Conservation (phyloP, 2,329 filamentous ascomycete genomes). For the Phialemoniopsis sp. region DNA sequence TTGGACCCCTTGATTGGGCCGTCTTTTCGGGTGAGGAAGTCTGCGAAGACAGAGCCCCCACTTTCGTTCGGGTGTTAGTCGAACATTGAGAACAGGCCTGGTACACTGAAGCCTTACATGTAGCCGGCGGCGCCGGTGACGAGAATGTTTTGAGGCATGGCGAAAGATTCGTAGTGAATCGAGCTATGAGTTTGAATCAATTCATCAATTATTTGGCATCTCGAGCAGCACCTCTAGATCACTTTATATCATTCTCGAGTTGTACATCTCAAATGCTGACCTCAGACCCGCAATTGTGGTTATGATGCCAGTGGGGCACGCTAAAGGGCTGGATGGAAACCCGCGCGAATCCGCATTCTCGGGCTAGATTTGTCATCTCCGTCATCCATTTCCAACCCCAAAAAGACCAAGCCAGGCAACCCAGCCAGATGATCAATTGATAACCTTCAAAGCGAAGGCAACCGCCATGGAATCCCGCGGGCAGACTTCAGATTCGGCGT, state of each 20-base stretch:
- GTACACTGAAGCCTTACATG: constrained; percentile 14
- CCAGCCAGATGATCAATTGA: not conserved
- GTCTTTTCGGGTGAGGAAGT: constrained; percentile 17
- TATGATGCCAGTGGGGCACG: too few species aligned
- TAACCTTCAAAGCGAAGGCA: not conserved
- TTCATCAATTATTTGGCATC: too few species aligned
- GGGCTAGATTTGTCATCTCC: constrained; percentile 2
- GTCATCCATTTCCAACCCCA: not conserved
- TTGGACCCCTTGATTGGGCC: constrained; percentile 14
- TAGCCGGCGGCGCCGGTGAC: constrained; percentile 30
- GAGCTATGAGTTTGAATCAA: too few species aligned
- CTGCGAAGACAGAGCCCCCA: constrained; percentile 28
- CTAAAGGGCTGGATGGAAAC: constrained; percentile 12
- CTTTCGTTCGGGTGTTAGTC: constrained; percentile 12
- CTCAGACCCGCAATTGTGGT: too few species aligned
- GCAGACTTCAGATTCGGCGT: too few species aligned
- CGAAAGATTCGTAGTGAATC: too few species aligned
- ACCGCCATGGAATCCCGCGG: too few species aligned
- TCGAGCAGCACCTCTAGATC: too few species aligned
- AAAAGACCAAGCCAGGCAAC: not conserved
- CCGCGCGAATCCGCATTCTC: constrained; percentile 12
- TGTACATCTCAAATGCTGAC: too few species aligned
- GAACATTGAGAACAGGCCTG: too few species aligned
- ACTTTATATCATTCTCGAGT: too few species aligned
- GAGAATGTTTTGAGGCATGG: constrained; percentile 19